phyloP scores from a whole-genome alignment of 139 green algal genomes.

The Trebouxia sp. region DNA sequence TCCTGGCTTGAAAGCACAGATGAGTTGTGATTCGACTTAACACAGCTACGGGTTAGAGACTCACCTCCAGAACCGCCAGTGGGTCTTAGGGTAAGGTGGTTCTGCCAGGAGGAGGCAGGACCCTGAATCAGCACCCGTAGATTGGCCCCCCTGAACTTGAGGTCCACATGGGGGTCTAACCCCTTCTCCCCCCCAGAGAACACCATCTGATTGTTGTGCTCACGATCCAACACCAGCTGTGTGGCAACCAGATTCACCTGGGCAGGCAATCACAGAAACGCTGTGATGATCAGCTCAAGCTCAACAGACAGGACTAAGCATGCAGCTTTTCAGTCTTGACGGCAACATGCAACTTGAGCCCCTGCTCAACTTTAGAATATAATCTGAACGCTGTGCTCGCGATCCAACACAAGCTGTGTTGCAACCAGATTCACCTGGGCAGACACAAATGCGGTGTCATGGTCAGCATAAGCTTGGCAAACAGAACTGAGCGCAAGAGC shows the following conservation, averaged over 20 bases:
- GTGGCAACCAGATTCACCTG: slow-evolving; percentile 95
- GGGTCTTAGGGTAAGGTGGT: slow-evolving; percentile 60
- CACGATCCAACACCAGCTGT: slow-evolving; percentile 84
- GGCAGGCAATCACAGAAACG: not conserved
- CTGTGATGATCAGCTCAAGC: not conserved
- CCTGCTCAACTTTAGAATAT: slow-evolving; percentile 71
- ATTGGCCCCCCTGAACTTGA: slow-evolving; percentile 72
- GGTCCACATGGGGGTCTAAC: slow-evolving; percentile 78
- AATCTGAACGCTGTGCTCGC: slow-evolving; percentile 85
- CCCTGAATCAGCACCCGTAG: slow-evolving; percentile 73
- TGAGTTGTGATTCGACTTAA: too few relatives aligned
- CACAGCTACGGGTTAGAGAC: too few relatives aligned
- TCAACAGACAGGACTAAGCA: too few relatives aligned
- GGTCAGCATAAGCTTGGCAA: not conserved
- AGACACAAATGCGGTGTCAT: not conserved
- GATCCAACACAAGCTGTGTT: slow-evolving; percentile 86
- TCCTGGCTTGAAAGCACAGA: too few relatives aligned
- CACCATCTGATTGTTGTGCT: slow-evolving; percentile 84
- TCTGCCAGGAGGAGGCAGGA: slow-evolving; percentile 72
- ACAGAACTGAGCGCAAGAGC: too few relatives aligned
- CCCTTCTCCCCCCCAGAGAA: slow-evolving; percentile 70
- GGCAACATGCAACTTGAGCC: slow-evolving; percentile 80
- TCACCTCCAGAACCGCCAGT: slow-evolving; percentile 11
- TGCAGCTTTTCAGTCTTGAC: slow-evolving; percentile 39
- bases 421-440: slow-evolving; percentile 92